Conservation (phyloP, 495 filamentous ascomycete species). For the Bathelium albidoporum region DNA sequence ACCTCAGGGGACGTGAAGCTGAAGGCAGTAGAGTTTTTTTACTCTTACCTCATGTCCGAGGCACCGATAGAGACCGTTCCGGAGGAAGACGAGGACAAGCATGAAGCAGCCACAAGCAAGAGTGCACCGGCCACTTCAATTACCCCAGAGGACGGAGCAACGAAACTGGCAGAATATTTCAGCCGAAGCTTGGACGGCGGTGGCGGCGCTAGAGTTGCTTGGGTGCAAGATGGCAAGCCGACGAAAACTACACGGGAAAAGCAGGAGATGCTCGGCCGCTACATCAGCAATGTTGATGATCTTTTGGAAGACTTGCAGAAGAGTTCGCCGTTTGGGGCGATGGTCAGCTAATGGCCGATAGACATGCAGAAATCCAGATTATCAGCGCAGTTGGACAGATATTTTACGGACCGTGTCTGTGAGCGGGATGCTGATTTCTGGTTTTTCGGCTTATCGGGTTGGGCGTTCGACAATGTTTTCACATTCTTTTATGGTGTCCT, state of each 20-base stretch:
- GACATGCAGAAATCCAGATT: background rate
- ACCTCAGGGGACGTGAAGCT: constrained; percentile 83
- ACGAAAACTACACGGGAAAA: constrained; percentile 79
- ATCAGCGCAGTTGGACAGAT: too few relatives aligned
- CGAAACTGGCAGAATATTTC: background rate
- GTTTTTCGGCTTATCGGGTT: background rate
- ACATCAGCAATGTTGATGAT: constrained; percentile 83
- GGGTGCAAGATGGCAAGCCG: constrained; percentile 29
- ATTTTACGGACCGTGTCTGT: background rate
- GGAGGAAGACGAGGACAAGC: background rate
- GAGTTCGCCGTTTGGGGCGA: constrained; percentile 53
- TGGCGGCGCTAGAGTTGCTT: constrained; percentile 23
- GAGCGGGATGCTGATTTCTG: background rate
- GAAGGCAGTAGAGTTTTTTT: constrained; percentile 87
- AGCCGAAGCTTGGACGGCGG: constrained; percentile 14
- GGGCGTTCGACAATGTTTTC: background rate
- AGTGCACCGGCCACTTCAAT: constrained; percentile 32
- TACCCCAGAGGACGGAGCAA: constrained; percentile 26
- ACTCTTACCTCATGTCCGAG: constrained; percentile 97
- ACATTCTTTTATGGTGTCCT: background rate
- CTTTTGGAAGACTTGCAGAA: constrained; percentile 82
- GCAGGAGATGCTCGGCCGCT: constrained; percentile 66
- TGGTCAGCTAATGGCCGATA: background rate
- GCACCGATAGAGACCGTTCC: constrained; percentile 44
- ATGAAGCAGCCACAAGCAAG: background rate